Evolutionary conservation across 306 rosid species (phyloP).

Genomic region (Vigna mungo): DNA sequence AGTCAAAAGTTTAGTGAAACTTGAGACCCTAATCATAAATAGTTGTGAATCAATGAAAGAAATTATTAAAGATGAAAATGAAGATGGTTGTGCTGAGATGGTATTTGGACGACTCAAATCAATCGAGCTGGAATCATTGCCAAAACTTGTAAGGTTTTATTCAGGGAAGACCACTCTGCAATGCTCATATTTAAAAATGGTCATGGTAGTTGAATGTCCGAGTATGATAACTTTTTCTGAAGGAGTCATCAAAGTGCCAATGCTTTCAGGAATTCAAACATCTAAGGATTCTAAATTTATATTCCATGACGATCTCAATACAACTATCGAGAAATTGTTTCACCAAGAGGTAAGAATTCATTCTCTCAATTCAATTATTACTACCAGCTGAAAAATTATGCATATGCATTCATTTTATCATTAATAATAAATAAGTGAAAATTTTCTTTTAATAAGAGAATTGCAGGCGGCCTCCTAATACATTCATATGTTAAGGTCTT

Average conservation of each 20-base stretch:
- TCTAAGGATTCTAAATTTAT: too few relatives aligned
- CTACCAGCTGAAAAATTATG: too few relatives aligned
- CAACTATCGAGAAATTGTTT: not conserved
- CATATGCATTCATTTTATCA: too few relatives aligned
- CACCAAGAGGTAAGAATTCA: not conserved
- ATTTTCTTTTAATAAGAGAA: too few relatives aligned
- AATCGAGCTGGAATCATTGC: not conserved
- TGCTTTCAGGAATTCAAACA: not conserved
- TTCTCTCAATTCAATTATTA: too few relatives aligned
- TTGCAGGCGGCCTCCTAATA: too few relatives aligned
- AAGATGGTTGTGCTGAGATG: not conserved
- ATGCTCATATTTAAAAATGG: not conserved
- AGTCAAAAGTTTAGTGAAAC: conserved; percentile 21
- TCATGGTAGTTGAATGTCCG: not conserved
- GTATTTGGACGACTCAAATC: not conserved
- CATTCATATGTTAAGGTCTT: too few relatives aligned
- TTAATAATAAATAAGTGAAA: too few relatives aligned
- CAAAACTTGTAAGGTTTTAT: conserved; percentile 1
- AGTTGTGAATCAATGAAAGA: not conserved
- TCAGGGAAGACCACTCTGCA: conserved; percentile 18
- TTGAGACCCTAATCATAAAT: not conserved
- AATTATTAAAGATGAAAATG: not conserved
- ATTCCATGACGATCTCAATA: conserved; percentile 4
- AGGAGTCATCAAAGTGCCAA: not conserved
- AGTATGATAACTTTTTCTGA: conserved; percentile 11